Percentiles rank a stretch among this genome's conserved stretches.
phyloP scores from a whole-genome alignment of 495 filamentous ascomycete genomes.

The Parachaetomium inaequale region DNA sequence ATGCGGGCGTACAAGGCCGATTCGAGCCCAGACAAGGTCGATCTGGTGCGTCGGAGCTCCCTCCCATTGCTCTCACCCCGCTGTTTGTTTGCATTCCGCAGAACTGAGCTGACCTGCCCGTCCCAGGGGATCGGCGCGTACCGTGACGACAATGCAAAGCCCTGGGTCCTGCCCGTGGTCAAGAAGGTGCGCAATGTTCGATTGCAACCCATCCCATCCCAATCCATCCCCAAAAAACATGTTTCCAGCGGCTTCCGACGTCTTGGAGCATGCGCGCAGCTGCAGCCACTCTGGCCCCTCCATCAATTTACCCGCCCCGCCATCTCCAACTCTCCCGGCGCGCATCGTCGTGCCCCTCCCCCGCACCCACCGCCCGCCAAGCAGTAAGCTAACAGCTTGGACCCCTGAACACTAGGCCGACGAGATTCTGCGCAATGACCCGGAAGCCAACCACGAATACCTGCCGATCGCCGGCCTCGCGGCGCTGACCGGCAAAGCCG shows the following conservation, averaged over 20 bases:
- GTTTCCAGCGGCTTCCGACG: neutral
- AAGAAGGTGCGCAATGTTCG: slow-evolving; percentile 65
- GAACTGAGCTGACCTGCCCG: slow-evolving; percentile 1
- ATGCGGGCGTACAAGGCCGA: slow-evolving; percentile 87
- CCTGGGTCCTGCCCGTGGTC: slow-evolving; percentile 96
- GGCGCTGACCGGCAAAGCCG: slow-evolving; percentile 79
- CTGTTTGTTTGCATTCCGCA: neutral
- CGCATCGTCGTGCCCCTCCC: slow-evolving; percentile 11
- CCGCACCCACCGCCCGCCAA: slow-evolving; percentile 7
- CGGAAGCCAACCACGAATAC: slow-evolving; percentile 94
- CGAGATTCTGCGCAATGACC: slow-evolving; percentile 78
- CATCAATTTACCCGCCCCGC: slow-evolving; percentile 18
- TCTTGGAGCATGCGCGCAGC: neutral
- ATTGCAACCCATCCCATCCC: neutral
- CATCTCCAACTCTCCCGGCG: slow-evolving; percentile 8
- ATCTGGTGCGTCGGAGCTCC: slow-evolving; percentile 55
- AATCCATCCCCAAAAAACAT: neutral
- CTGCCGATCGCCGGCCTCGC: slow-evolving; percentile 89
- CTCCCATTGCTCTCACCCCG: neutral
- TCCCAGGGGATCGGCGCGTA: slow-evolving; percentile 86
- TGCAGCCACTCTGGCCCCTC: neutral
- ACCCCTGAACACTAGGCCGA: slow-evolving; percentile 62
- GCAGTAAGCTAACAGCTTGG: slow-evolving; percentile 17
- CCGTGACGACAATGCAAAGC: slow-evolving; percentile 90
- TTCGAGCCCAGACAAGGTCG: slow-evolving; percentile 80